phyloP scores from a whole-genome alignment of 805 yeast genomes.

The Clavispora santaluciae region DNA sequence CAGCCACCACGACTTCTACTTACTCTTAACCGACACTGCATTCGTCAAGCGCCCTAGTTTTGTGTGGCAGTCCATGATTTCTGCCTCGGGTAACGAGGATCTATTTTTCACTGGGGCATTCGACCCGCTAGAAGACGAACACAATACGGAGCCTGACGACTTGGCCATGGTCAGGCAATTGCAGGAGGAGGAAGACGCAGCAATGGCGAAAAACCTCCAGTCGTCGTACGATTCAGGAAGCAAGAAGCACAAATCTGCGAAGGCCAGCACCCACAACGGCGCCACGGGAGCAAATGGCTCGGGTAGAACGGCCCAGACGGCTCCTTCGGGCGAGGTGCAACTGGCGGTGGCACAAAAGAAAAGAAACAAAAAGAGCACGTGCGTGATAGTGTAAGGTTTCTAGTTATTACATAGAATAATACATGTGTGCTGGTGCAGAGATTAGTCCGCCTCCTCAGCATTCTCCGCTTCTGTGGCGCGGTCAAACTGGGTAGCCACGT shows the following conservation, averaged over 20 bases:
- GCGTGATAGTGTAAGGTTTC: slow-evolving; percentile 19
- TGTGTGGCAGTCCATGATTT: slow-evolving; percentile 77
- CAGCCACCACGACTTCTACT: slow-evolving; percentile 46
- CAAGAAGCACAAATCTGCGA: neutral
- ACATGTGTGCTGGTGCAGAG: too few relatives aligned
- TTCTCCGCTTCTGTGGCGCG: slow-evolving; percentile 18
- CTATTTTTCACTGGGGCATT: slow-evolving; percentile 65
- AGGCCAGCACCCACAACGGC: neutral
- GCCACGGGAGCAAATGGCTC: neutral
- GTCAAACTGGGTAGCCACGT: slow-evolving; percentile 15
- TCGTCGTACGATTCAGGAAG: slow-evolving; percentile 4
- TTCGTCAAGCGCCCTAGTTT: slow-evolving; percentile 41
- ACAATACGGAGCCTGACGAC: slow-evolving; percentile 3
- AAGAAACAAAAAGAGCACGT: slow-evolving; percentile 16
- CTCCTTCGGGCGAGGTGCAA: neutral
- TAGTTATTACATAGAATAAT: neutral
- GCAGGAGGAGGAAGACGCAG: slow-evolving; percentile 56
- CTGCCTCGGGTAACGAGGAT: slow-evolving; percentile 67
- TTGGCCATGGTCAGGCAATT: slow-evolving; percentile 30
- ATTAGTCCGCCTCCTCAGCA: neutral
- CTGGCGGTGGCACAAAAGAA: slow-evolving; percentile 6
- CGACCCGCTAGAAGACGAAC: slow-evolving; percentile 35
- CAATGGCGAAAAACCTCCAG: slow-evolving; percentile 44
- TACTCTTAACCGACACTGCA: slow-evolving; percentile 72
- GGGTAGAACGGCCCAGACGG: neutral